Conservation (phyloP, 352 stramenopile genomes). For the Pythium phragmiticola region DNA sequence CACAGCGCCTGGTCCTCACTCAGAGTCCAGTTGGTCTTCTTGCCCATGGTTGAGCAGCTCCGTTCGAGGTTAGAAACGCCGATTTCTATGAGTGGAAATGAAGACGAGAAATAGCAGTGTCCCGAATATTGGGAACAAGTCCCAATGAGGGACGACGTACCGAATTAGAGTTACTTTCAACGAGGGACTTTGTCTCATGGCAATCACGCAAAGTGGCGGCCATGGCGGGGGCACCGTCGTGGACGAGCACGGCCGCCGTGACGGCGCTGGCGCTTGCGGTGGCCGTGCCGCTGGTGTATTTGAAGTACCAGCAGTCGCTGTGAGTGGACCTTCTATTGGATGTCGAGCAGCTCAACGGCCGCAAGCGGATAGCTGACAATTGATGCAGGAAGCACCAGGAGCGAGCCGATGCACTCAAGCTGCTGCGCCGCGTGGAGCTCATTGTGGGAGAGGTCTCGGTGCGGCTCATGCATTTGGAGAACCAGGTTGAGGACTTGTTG, state of each 20-base stretch:
- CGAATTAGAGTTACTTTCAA: not conserved
- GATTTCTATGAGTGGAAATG: constrained; percentile 24
- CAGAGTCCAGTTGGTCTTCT: constrained; percentile 78
- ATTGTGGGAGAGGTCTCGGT: constrained; percentile 66
- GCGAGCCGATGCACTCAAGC: constrained; percentile 51
- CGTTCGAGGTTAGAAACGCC: constrained; percentile 38
- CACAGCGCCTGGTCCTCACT: constrained; percentile 68
- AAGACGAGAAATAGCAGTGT: not conserved
- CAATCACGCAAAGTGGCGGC: not conserved
- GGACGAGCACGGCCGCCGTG: constrained; percentile 18
- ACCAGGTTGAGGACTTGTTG: constrained; percentile 59
- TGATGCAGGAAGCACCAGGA: constrained; percentile 29
- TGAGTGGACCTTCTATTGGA: constrained; percentile 33
- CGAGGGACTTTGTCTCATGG: constrained; percentile 18
- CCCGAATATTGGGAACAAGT: not conserved
- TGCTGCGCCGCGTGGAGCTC: constrained; percentile 70
- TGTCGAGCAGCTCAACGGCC: not conserved
- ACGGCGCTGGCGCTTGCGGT: constrained; percentile 24
- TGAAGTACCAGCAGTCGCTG: constrained; percentile 36
- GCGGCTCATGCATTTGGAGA: constrained; percentile 64
- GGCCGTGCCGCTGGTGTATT: constrained; percentile 40
- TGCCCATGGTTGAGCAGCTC: constrained; percentile 46
- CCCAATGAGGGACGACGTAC: constrained; percentile 16
- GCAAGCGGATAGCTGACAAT: not conserved
- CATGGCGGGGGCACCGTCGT: constrained; percentile 8